phyloP scores from a whole-genome alignment of 108 stramenopile species.

The Skeletonema potamos region DNA sequence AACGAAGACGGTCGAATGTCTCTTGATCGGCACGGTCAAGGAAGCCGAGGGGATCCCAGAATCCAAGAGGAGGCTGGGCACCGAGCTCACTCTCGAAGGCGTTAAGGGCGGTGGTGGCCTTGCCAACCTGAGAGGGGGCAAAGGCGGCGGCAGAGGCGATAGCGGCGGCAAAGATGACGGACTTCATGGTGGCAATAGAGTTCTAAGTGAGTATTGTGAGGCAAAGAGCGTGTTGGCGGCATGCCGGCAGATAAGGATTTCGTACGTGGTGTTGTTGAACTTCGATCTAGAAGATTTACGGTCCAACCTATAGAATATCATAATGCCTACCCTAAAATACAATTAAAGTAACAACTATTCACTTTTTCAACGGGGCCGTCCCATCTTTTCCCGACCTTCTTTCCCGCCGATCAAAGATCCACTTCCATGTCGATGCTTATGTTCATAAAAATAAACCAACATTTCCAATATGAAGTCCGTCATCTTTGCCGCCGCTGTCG shows the following conservation, averaged over 20 bases:
- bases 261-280: conserved; percentile 4
- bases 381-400: neutral
- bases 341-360: neutral
- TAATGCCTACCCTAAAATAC: neutral
- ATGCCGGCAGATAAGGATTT: neutral
- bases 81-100: conserved; percentile 67
- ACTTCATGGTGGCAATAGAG: conserved; percentile 53
- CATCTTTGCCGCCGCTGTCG: conserved; percentile 60
- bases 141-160: conserved; percentile 74
- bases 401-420: neutral
- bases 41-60: conserved; percentile 72
- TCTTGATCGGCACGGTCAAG: conserved; percentile 54
- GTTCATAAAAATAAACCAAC: conserved; percentile 19
- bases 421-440: neutral
- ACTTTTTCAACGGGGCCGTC: neutral
- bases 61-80: conserved; percentile 64
- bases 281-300: neutral
- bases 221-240: neutral
- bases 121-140: conserved; percentile 61
- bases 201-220: neutral
- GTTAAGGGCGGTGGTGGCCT: conserved; percentile 46
- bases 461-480: conserved; percentile 54
- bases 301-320: neutral
- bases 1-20: conserved; percentile 71
- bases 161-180: conserved; percentile 60